phyloP scores from a whole-genome alignment of 352 stramenopile genomes.

The Phytophthora pinifolia region DNA sequence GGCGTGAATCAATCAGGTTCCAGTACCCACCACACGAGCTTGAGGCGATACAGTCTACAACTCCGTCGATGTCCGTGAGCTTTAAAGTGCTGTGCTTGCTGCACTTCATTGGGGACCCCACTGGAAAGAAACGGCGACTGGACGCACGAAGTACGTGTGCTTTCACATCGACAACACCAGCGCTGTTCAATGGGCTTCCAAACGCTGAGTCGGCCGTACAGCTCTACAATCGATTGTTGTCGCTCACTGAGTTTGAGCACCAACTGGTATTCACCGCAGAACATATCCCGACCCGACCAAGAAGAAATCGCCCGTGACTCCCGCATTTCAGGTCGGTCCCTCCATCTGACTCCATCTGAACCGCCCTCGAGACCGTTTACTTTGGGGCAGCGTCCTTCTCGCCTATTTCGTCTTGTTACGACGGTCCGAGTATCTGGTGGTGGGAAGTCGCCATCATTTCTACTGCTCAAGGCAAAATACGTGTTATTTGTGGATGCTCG shows the following conservation, averaged over 20 bases:
- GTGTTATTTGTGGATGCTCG: background rate
- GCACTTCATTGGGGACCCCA: constrained; percentile 16
- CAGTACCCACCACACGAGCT: constrained; percentile 4
- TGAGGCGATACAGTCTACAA: background rate
- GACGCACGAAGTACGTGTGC: background rate
- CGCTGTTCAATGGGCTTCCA: constrained; percentile 11
- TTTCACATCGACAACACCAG: constrained; percentile 25
- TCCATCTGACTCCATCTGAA: too few relatives aligned
- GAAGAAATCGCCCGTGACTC: too few relatives aligned
- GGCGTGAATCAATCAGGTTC: constrained; percentile 5
- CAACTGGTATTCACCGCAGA: constrained; percentile 11
- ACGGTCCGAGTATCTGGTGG: constrained; percentile 18
- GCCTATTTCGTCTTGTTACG: constrained; percentile 26
- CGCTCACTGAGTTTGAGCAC: constrained; percentile 18
- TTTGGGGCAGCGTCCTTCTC: constrained; percentile 22
- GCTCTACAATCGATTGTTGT: constrained; percentile 20
- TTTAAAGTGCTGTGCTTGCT: constrained; percentile 13
- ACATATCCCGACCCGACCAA: too few relatives aligned
- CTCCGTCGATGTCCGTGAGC: constrained; percentile 24
- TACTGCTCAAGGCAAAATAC: constrained; percentile 14
- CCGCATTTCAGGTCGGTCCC: too few relatives aligned
- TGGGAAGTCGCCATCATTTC: background rate
- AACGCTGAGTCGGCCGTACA: background rate
- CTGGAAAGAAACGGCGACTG: background rate
- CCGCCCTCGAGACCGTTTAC: background rate